Evolutionary conservation across 1,284 basidiomycete species (phyloP).

Genomic region (Ganoderma resinaceum): DNA sequence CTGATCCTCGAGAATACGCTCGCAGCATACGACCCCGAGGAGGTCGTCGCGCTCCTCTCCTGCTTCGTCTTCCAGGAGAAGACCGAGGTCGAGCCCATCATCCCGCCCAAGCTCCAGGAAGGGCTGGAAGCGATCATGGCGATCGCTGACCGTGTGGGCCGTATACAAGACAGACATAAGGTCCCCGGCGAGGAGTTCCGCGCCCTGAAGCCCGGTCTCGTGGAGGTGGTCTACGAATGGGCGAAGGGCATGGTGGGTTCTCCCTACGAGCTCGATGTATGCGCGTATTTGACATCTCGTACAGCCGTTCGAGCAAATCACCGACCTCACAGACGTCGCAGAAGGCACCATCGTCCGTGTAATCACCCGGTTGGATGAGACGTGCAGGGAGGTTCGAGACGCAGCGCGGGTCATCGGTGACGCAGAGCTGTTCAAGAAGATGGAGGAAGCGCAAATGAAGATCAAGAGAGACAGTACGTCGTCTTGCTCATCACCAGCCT

Average conservation of each 20-base stretch:
- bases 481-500: not conserved
- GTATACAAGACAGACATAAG: conserved; percentile 81
- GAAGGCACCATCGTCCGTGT: conserved; percentile 98
- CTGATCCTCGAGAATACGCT: conserved; percentile 96
- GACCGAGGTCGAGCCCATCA: conserved; percentile 84
- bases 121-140: conserved; percentile 82
- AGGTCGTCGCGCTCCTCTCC: conserved; percentile 96
- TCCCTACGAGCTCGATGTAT: not conserved
- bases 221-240: conserved; percentile 99
- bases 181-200: conserved; percentile 83
- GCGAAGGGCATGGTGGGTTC: conserved; percentile 91
- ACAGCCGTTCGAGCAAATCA: conserved; percentile 96
- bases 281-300: conserved; percentile 3
- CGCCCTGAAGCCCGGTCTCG: conserved; percentile 87
- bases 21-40: conserved; percentile 90
- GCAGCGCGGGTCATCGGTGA: conserved; percentile 98
- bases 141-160: conserved; percentile 86
- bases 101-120: conserved; percentile 80
- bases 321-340: conserved; percentile 90
- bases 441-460: conserved; percentile 93
- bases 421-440: conserved; percentile 94
- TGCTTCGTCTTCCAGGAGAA: conserved; percentile 99
- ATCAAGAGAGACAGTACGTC: conserved; percentile 94
- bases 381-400: conserved; percentile 96
- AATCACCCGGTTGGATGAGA: conserved; percentile 96